Evolutionary conservation across 768 basidiomycete species (phyloP).

Genomic region (Russula olivacea): DNA sequence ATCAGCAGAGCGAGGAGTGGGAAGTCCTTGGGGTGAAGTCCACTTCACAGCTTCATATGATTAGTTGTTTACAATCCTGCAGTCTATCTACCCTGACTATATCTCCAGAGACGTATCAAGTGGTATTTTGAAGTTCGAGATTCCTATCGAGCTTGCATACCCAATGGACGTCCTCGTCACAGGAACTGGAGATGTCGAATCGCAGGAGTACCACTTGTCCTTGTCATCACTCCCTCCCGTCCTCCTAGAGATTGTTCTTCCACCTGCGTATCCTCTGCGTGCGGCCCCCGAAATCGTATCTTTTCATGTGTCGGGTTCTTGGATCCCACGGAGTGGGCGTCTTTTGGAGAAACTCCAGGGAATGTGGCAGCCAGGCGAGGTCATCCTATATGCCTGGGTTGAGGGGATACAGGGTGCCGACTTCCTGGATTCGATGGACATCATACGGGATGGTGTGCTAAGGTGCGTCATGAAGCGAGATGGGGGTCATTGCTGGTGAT

Average conservation of each 20-base stretch:
- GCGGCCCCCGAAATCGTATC: conserved; percentile 50
- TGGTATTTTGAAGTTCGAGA: conserved; percentile 48
- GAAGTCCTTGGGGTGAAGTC: conserved; percentile 53
- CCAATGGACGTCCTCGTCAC: conserved; percentile 39
- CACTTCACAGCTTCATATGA: not conserved
- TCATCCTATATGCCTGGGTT: conserved; percentile 63
- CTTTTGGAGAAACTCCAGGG: conserved; percentile 41
- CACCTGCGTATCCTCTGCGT: conserved; percentile 48
- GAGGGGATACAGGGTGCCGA: conserved; percentile 65
- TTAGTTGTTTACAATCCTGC: not conserved
- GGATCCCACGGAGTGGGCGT: conserved; percentile 43
- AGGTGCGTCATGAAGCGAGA: not conserved
- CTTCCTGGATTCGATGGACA: conserved; percentile 46
- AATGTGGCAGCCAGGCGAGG: conserved; percentile 58
- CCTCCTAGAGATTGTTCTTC: conserved; percentile 49
- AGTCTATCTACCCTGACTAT: conserved; percentile 80
- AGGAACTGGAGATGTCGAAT: conserved; percentile 26
- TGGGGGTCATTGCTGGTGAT: not conserved
- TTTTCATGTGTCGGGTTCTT: conserved; percentile 50
- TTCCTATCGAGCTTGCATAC: conserved; percentile 55
- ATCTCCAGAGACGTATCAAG: conserved; percentile 39
- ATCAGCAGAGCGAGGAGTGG: conserved; percentile 51
- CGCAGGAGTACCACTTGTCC: conserved; percentile 29
- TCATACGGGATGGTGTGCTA: conserved; percentile 28
- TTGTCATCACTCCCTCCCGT: conserved; percentile 59